Percentiles rank a stretch among this genome's conserved stretches.
Conservation (phyloP, 352 stramenopile species). For the Phytopythium vexans region DNA sequence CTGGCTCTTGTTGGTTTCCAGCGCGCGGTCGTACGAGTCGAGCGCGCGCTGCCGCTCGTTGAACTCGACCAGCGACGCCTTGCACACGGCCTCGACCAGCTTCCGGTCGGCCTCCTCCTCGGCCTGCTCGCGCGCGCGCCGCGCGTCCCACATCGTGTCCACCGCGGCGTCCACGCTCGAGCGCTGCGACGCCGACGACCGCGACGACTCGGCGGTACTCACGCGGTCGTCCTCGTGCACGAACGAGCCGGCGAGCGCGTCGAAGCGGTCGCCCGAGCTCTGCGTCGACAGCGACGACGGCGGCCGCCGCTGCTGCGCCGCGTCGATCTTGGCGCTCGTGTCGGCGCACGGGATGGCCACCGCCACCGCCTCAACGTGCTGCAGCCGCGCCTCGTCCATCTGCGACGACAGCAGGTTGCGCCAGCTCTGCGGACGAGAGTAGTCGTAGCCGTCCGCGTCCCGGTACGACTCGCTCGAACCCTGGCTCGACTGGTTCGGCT, state of each 20-base stretch:
- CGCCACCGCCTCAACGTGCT: neutral
- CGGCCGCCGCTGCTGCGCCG: constrained; percentile 2
- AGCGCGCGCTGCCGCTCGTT: constrained; percentile 66
- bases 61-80: constrained; percentile 70
- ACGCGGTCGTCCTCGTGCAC: neutral
- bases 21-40: constrained; percentile 45
- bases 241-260: neutral
- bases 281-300: constrained; percentile 3
- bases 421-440: constrained; percentile 36
- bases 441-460: constrained; percentile 18
- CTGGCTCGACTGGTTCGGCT: neutral
- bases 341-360: constrained; percentile 4
- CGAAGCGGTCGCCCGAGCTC: neutral
- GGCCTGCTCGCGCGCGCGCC: constrained; percentile 41
- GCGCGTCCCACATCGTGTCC: constrained; percentile 64
- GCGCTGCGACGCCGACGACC: constrained; percentile 13
- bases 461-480: neutral
- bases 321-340: constrained; percentile 11
- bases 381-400: constrained; percentile 7
- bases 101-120: constrained; percentile 66
- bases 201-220: too few relatives aligned
- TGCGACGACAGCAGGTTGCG: constrained; percentile 35
- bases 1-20: constrained; percentile 23
- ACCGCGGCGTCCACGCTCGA: constrained; percentile 33
- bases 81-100: constrained; percentile 73